Evolutionary conservation across 768 basidiomycete species (phyloP).

Genomic region (Pleurotus citrinopileatus): DNA sequence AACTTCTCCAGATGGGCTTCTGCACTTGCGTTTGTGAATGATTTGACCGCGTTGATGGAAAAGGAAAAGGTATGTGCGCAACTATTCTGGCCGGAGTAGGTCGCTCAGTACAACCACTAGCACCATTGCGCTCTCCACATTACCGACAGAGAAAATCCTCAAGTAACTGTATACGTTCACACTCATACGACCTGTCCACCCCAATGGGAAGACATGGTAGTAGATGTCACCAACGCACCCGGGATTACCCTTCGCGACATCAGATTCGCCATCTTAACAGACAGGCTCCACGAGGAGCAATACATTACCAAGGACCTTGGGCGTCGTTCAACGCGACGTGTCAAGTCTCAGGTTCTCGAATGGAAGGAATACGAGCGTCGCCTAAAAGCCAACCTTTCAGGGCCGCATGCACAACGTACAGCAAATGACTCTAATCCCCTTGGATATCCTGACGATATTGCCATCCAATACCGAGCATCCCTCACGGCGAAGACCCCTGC

Average conservation of each 20-base stretch:
- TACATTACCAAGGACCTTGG: neutral
- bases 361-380: neutral
- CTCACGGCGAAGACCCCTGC: neutral
- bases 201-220: neutral
- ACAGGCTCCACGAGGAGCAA: neutral
- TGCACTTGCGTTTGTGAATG: neutral
- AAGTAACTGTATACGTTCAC: conserved; percentile 1
- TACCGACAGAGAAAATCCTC: neutral
- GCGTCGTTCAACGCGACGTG: neutral
- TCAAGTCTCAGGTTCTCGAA: neutral
- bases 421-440: neutral
- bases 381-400: neutral
- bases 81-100: neutral
- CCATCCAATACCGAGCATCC: neutral
- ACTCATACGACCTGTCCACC: conserved; percentile 1
- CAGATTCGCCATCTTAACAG: conserved; percentile 3
- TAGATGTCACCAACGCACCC: neutral
- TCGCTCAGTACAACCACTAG: neutral
- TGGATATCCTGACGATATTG: neutral
- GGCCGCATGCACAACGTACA: neutral
- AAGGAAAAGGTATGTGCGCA: neutral
- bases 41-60: conserved; percentile 1
- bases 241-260: conserved; percentile 5
- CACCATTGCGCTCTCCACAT: conserved; percentile 1
- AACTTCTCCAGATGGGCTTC: neutral